phyloP scores from a whole-genome alignment of 306 rosid genomes.

The Benincasa hispida region DNA sequence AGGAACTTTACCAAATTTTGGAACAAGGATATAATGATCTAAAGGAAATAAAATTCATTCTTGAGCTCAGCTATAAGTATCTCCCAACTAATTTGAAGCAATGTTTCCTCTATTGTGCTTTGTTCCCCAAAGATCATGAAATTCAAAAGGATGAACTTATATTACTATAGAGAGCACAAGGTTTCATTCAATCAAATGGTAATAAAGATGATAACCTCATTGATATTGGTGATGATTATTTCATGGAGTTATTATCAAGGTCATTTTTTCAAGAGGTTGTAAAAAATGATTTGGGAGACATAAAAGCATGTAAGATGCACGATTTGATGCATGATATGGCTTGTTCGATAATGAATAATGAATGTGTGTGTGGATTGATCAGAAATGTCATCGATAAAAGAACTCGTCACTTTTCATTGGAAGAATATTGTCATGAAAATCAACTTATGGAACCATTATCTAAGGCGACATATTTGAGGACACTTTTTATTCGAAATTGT shows the following conservation, averaged over 20 bases:
- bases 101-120: neutral
- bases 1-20: neutral
- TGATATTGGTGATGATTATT: neutral
- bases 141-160: neutral
- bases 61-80: neutral
- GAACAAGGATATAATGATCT: too few species aligned
- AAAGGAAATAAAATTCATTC: neutral
- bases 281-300: neutral
- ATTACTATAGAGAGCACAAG: conserved; percentile 21
- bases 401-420: too few species aligned
- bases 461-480: neutral
- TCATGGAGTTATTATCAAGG: neutral
- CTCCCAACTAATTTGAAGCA: too few species aligned
- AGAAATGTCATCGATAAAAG: neutral
- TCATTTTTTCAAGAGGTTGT: neutral
- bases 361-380: neutral
- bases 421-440: too few species aligned
- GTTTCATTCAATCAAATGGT: neutral
- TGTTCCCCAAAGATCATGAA: neutral
- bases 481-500: neutral
- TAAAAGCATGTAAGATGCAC: neutral
- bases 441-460: too few species aligned
- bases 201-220: too few species aligned
- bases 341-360: neutral
- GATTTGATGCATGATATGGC: neutral